Base-by-base conservation (phyloP, 148 eudicot genomes). In the Rhododendron simsii region DNA sequence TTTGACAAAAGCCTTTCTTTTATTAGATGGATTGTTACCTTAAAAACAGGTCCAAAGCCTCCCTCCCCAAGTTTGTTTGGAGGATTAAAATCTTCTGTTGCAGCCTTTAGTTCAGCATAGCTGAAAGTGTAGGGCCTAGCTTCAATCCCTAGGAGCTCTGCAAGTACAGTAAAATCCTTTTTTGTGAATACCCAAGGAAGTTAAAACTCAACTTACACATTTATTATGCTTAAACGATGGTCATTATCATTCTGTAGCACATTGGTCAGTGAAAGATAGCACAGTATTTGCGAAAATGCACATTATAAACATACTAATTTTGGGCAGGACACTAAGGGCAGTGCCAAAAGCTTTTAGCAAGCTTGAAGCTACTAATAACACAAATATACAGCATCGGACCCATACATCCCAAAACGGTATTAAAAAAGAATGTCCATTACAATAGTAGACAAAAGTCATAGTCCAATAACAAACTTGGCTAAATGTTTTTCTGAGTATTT, bases 31-130 rank as follows among this genome's bases (percentile, higher is more conserved):
- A 65, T 65, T 53, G 39, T 83, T 86, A 93, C 95, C 92, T 91
- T 92, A 87, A 87, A 93, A 84, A 93, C 95, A 26, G 95, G 91
- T 83, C 93, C 95, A 86, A 93, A 93, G 51, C 95, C 94, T 69
- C 95, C 95, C 88, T 92, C 94, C 7, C 95, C 95, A 65, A 93
- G 94, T 86, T 92, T 93, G 84, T 93, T 91, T 61, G 48, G 75
- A 53, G 89, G 87, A 88, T 37, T 82, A 79, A 93, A 93, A 83
- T 93, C 92, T 84, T 89, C 85, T 44, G 98, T 96, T 67, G 95
- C 96, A 79, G 92, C 82, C 89, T 87, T 92, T 63, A 96, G 92
- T 88, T 94, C 96, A 45, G 94, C 84, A 87, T 94, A 96, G 82
- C 87, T 85, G 87, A 92, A 92, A 39, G 93, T 94, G 85, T 89